phyloP scores from a whole-genome alignment of 805 yeast genomes.

The Grigorovia humatica region DNA sequence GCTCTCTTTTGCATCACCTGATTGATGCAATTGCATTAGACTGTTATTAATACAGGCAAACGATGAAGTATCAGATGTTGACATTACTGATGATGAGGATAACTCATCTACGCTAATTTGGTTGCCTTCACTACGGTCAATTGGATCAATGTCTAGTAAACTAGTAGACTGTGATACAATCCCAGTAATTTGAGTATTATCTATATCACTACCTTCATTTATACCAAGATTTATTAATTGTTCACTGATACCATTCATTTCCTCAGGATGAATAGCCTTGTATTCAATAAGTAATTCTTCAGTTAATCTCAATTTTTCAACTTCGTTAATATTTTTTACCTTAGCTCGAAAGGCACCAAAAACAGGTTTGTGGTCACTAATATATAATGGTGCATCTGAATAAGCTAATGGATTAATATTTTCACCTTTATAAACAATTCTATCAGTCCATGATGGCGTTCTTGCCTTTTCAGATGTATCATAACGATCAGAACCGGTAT shows the following conservation, averaged over 20 bases:
- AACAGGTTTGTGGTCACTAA: conserved; percentile 92
- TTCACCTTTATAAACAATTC: conserved; percentile 60
- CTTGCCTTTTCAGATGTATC: conserved; percentile 89
- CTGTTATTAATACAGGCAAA: not conserved
- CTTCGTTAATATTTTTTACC: conserved; percentile 62
- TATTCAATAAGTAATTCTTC: conserved; percentile 51
- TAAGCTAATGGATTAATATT: conserved; percentile 56
- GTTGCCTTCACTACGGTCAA: not conserved
- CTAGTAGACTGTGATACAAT: conserved; percentile 3
- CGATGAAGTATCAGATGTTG: conserved; percentile 4
- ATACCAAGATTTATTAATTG: conserved; percentile 13
- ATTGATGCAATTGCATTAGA: conserved; percentile 5
- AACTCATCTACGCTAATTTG: not conserved
- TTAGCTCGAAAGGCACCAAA: conserved; percentile 62
- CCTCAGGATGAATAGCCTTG: conserved; percentile 31
- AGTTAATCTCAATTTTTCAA: conserved; percentile 42
- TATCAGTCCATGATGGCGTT: conserved; percentile 94
- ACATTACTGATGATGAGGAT: not conserved
- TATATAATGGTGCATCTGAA: conserved; percentile 48
- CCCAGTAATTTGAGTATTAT: not conserved
- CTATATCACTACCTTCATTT: conserved; percentile 3
- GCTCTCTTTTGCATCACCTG: not conserved
- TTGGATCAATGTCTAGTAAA: conserved; percentile 8
- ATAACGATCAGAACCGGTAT: conserved; percentile 68
- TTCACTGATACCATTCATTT: conserved; percentile 11